These are phyloP conservation scores for Ophiostoma fasciatum DNA, from an alignment of 2,329 filamentous ascomycete genomes.

Conservation along the genomic window DNA sequence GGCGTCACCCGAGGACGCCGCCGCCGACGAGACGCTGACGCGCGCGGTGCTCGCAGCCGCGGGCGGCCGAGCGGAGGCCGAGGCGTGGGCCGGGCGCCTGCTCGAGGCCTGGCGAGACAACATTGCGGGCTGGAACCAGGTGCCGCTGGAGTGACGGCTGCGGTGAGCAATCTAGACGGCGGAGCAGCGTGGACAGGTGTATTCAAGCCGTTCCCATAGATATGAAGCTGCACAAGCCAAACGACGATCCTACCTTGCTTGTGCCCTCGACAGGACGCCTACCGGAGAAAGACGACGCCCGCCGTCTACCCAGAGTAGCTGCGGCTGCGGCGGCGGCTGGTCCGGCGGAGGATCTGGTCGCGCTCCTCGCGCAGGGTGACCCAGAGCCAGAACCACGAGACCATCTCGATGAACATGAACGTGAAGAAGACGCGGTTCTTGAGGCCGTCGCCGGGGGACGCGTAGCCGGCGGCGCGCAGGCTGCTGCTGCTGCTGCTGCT, in stretches of 20 bases:
- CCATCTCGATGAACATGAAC: constrained; percentile 70
- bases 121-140: constrained; percentile 22
- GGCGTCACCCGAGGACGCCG: constrained; percentile 11
- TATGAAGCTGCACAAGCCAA: too few relatives aligned
- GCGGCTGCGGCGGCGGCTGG: constrained; percentile 16
- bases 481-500: constrained; percentile 22
- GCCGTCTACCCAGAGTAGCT: neutral
- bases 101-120: constrained; percentile 24
- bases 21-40: constrained; percentile 12
- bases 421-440: constrained; percentile 78
- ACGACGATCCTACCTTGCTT: too few relatives aligned
- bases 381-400: constrained; percentile 79
- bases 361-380: constrained; percentile 54
- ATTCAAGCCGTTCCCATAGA: too few relatives aligned
- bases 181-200: too few relatives aligned
- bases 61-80: constrained; percentile 16
- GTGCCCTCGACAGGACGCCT: too few relatives aligned
- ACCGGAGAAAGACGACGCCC: too few relatives aligned
- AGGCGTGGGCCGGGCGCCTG: constrained; percentile 22
- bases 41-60: constrained; percentile 16
- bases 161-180: too few relatives aligned
- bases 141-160: constrained; percentile 19
- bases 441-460: constrained; percentile 45
- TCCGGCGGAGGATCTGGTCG: constrained; percentile 24
- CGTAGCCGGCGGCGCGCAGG: constrained; percentile 21